Evolutionary conservation across 73 alveolate species (phyloP), one percentile per base, ranked within the genome.

Genomic region (Symbiodinium natans): DNA sequence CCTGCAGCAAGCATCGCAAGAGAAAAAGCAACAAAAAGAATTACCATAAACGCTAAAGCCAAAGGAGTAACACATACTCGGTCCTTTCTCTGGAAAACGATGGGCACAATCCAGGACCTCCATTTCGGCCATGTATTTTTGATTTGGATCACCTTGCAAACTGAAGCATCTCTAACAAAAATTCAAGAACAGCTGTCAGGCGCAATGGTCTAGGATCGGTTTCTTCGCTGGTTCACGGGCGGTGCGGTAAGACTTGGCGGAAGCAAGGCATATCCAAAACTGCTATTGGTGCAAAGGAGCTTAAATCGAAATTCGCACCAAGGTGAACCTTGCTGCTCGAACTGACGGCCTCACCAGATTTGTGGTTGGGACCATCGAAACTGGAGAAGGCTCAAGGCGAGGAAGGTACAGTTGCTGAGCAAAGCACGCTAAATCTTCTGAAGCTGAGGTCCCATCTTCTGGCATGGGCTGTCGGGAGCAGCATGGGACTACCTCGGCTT

Each of bases 271-370:
- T n/a, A n/a, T n/a, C n/a, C n/a, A n/a, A n/a, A n/a, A n/a, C n/a
- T n/a, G n/a, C n/a, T n/a, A n/a, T n/a, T 46, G 59, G 21, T 46
- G 59, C 59, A 46, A 46, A 63, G 36, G 31, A 6, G 40, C 80
- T 63, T 31, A 63, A 36, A 63, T 63, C 80, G 80, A 63, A 63
- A 63, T 63, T 63, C 36, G 80, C 80, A 36, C 80, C 42, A 27
- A 15, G 84, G 84, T 23, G 84, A 21, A 34, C 84, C 80, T 90
- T 90, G 97, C 97, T 90, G 97, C 97, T 90, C 80, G 97, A 90
- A 42, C 97, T 90, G 80, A 90, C 54, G 0, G 40, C 80, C 80
- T 63, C 38, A 27, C 36, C 34, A n/a, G n/a, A n/a, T n/a, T n/a
- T n/a, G n/a, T n/a, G n/a, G n/a, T n/a, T n/a, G n/a, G n/a, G n/a